phyloP scores from a whole-genome alignment of 371 early-diverging fungal species.

The Mucor plumbeus region DNA sequence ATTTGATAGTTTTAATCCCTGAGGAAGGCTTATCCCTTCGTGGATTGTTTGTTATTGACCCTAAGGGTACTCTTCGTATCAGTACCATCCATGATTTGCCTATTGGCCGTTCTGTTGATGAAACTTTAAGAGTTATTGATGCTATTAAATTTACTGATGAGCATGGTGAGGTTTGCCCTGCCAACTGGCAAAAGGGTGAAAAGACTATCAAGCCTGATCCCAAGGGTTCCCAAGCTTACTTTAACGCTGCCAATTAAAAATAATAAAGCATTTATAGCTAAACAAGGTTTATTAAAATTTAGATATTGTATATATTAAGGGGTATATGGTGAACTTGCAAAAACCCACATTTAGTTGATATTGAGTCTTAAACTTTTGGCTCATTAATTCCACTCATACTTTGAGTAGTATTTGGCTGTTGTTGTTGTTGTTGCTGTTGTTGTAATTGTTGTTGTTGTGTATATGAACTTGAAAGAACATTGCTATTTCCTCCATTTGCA shows the following conservation, averaged over 20 bases:
- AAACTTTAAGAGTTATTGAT: conserved; percentile 93
- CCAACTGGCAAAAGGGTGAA: conserved; percentile 87
- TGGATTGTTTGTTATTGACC: conserved; percentile 95
- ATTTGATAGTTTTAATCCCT: conserved; percentile 65
- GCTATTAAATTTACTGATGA: conserved; percentile 94
- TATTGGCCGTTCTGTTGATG: conserved; percentile 96
- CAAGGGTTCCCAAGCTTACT: conserved; percentile 80
- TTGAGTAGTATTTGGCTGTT: neutral
- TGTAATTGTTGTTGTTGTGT: conserved; percentile 2
- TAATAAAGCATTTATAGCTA: neutral
- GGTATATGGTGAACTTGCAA: neutral
- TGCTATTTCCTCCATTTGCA: conserved; percentile 4
- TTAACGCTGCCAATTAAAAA: conserved; percentile 39
- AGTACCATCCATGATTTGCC: conserved; percentile 73
- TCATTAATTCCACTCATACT: neutral
- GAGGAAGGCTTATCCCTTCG: conserved; percentile 67
- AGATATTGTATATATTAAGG: neutral
- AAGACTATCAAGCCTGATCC: conserved; percentile 75
- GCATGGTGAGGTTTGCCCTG: conserved; percentile 75
- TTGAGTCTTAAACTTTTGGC: neutral
- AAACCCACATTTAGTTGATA: neutral
- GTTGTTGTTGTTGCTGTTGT: conserved; percentile 4
- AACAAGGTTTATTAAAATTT: neutral
- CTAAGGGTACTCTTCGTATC: conserved; percentile 78
- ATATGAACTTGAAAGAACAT: conserved; percentile 5